These are phyloP conservation scores for Artemisia annua DNA, from an alignment of 129 eudicot species.

Conservation along the genomic window DNA sequence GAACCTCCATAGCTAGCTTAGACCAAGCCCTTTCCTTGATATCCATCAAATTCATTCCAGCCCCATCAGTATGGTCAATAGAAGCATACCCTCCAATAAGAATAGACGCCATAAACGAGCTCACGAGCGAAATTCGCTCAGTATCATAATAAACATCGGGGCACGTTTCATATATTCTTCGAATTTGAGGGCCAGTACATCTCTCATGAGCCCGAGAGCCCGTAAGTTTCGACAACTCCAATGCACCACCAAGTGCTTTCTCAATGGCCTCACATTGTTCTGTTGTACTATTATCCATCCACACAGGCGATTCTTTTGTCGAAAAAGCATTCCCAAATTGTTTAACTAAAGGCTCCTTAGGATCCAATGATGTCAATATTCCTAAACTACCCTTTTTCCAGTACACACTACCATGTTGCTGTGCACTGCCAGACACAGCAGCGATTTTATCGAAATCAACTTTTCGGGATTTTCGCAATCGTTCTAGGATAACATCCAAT, in stretches of 20 bases:
- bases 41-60: constrained; percentile 84
- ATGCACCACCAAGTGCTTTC: constrained; percentile 65
- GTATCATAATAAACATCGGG: constrained; percentile 55
- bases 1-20: constrained; percentile 55
- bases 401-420: constrained; percentile 80
- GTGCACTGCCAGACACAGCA: constrained; percentile 73
- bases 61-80: constrained; percentile 81
- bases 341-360: constrained; percentile 42
- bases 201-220: constrained; percentile 76
- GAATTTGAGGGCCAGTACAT: constrained; percentile 70
- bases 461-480: constrained; percentile 29
- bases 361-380: constrained; percentile 52
- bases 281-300: constrained; percentile 78
- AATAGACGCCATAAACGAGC: constrained; percentile 70
- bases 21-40: constrained; percentile 73
- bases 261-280: constrained; percentile 65
- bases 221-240: constrained; percentile 58
- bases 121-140: constrained; percentile 61
- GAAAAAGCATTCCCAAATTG: constrained; percentile 61
- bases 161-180: constrained; percentile 50
- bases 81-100: constrained; percentile 60
- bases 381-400: constrained; percentile 58
- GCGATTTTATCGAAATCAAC: constrained; percentile 50
- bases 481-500: constrained; percentile 51
- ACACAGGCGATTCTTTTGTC: constrained; percentile 57